Conservation (phyloP, 768 basidiomycete genomes). For the Panaeolus cyanescens region DNA sequence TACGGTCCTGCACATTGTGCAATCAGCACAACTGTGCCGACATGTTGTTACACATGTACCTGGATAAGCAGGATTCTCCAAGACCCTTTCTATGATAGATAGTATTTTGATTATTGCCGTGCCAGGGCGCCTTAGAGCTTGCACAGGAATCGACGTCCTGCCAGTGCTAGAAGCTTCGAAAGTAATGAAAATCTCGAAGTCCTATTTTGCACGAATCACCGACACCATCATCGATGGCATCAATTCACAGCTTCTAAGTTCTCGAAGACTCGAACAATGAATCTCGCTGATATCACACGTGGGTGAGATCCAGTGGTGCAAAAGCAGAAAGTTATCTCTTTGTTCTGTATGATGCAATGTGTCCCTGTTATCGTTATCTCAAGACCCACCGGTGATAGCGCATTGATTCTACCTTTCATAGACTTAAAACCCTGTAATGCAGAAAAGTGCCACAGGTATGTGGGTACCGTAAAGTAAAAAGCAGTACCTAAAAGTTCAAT, state of each 20-base stretch:
- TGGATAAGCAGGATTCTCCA: too few species aligned
- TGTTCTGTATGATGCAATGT: not conserved
- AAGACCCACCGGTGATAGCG: not conserved
- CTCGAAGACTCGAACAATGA: too few species aligned
- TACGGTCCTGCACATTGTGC: too few species aligned
- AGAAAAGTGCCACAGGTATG: not conserved
- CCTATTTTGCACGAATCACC: not conserved
- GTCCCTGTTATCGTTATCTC: not conserved
- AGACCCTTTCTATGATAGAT: too few species aligned
- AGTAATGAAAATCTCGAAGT: not conserved
- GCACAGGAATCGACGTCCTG: not conserved
- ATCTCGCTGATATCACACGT: not conserved
- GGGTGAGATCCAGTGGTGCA: not conserved
- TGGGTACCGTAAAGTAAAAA: not conserved
- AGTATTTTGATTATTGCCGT: too few species aligned
- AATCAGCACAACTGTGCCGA: too few species aligned
- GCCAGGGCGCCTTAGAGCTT: too few species aligned
- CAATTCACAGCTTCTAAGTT: not conserved
- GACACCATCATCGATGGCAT: not conserved
- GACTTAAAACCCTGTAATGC: not conserved
- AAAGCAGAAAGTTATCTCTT: not conserved
- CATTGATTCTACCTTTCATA: not conserved
- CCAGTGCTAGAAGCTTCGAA: not conserved
- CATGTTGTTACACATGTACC: too few species aligned
- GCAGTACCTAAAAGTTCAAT: not conserved